Base-by-base conservation (phyloP, 495 filamentous ascomycete species). In the Opeltia flavorubescens region DNA sequence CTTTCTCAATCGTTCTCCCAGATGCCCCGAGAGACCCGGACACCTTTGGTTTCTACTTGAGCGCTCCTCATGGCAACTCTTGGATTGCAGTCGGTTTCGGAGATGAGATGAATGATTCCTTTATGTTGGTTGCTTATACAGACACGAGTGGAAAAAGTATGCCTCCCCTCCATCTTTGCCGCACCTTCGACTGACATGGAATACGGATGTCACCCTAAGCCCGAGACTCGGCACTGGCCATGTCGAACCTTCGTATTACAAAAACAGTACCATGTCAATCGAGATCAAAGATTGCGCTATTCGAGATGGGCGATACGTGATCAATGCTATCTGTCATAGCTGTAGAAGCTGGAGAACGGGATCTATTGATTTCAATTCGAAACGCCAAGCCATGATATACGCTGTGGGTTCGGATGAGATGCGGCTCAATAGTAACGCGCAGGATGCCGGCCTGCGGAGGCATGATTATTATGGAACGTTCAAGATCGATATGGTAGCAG, bases 51-150 rank as follows among this genome's bases (percentile, higher is more conserved):
- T 69, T 75, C 57, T 65, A 69, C 39, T 39, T 76, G 30, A 66
- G 64, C 29, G 66, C 65, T 20, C 68, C 69, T 2, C 46, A 54
- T 12, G 52, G 46, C 0, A 60, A 65, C 25, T 57, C 54, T 15
- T 77, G 70, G 70, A 53, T 65, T 33, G 44, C 9, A 2, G 52
- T 78, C 12, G 76, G 76, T 33, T 66, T 73, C 33, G 76, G 76
- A 12, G 56, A 46, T 4, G 26, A 63, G 43, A 80, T 80, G 76
- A 53, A 62, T 11, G 60, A 65, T 38, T 57, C 71, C 8, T 53
- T 77, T 33, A 72, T 78, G 52, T 64, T 76, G 42, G 58, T 78
- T 35, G 55, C 61, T 0, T 79, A 80, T 54, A 47, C 61, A 5
- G 64, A 59, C 27, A 49, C 53, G 3, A 62, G 61, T 9, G 68